Conservation (phyloP, 495 filamentous ascomycete genomes). For the Aspergillus asperescens region DNA sequence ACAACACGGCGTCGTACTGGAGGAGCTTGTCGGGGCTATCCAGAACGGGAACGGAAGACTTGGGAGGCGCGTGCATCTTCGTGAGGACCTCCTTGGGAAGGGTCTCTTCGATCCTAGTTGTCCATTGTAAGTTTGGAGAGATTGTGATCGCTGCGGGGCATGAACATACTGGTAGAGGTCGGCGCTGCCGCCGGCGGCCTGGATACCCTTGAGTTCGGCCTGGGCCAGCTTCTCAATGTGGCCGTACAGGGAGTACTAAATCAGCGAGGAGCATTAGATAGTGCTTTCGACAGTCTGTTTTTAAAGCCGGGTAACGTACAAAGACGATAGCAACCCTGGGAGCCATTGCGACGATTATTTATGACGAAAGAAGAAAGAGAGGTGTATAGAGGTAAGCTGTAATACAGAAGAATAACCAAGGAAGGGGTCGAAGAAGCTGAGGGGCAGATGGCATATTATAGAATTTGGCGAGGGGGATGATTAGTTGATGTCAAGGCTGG, state of each 20-base stretch:
- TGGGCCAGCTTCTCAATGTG: conserved; percentile 81
- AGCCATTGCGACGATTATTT: conserved; percentile 66
- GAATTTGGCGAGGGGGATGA: neutral
- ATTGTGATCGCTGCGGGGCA: neutral
- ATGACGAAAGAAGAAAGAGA: neutral
- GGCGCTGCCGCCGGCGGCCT: conserved; percentile 74
- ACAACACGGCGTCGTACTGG: conserved; percentile 82
- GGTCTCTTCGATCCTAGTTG: conserved; percentile 72
- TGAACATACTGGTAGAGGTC: conserved; percentile 72
- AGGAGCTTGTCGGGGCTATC: conserved; percentile 59
- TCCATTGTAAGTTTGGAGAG: neutral
- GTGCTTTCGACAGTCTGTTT: neutral
- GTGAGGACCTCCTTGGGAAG: conserved; percentile 72
- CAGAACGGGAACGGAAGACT: conserved; percentile 62
- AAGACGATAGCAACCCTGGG: conserved; percentile 89
- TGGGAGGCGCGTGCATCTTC: conserved; percentile 86
- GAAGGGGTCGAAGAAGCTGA: neutral
- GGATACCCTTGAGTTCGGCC: conserved; percentile 86
- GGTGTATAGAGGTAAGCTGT: neutral
- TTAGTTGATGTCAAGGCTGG: neutral
- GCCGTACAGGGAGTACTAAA: conserved; percentile 92
- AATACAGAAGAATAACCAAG: neutral
- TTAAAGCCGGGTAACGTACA: conserved; percentile 47
- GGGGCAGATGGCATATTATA: neutral
- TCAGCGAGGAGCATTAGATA: conserved; percentile 9